A percentile compares a stretch with the other conserved stretches of the same genome.
phyloP scores from a whole-genome alignment of 345 rosid genomes.

The Lumnitzera littorea region DNA sequence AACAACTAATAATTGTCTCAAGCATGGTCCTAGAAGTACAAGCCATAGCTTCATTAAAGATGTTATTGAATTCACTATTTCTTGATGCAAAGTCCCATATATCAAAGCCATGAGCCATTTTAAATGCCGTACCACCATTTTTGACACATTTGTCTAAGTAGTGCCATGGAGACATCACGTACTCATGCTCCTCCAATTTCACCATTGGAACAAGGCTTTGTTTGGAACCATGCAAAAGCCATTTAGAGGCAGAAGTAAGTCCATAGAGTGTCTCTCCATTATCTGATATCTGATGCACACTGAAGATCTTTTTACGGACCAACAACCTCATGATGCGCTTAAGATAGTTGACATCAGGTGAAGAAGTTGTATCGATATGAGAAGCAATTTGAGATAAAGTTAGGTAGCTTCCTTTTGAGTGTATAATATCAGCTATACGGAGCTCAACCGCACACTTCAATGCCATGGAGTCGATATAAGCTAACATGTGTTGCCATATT shows the following conservation, averaged over 20 bases:
- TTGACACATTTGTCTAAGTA: constrained; percentile 10
- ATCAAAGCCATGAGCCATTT: constrained; percentile 11
- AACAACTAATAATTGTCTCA: constrained; percentile 1
- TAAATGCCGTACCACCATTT: constrained; percentile 6
- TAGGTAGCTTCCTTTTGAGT: constrained; percentile 10
- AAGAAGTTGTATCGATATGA: constrained; percentile 5
- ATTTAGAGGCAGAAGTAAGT: constrained; percentile 18
- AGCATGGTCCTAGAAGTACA: constrained; percentile 3
- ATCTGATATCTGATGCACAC: constrained; percentile 6
- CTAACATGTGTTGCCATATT: constrained; percentile 13
- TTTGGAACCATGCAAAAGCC: constrained; percentile 21
- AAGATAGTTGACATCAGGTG: constrained; percentile 7
- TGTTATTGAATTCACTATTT: neutral
- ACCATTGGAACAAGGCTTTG: constrained; percentile 21
- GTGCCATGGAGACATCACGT: constrained; percentile 17
- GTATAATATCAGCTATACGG: constrained; percentile 20
- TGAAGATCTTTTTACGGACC: constrained; percentile 15
- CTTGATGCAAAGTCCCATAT: constrained; percentile 2
- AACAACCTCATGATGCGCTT: constrained; percentile 21
- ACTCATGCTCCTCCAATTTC: constrained; percentile 19
- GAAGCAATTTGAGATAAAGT: constrained; percentile 21
- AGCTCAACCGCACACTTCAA: constrained; percentile 28
- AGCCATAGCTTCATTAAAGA: constrained; percentile 4
- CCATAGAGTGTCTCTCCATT: constrained; percentile 20
- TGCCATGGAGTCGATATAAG: constrained; percentile 18